A percentile compares a stretch with the other conserved stretches of the same genome.
These are phyloP conservation scores for Trametes sp. DNA, from an alignment of 1,284 basidiomycete species.

Conservation along the genomic window DNA sequence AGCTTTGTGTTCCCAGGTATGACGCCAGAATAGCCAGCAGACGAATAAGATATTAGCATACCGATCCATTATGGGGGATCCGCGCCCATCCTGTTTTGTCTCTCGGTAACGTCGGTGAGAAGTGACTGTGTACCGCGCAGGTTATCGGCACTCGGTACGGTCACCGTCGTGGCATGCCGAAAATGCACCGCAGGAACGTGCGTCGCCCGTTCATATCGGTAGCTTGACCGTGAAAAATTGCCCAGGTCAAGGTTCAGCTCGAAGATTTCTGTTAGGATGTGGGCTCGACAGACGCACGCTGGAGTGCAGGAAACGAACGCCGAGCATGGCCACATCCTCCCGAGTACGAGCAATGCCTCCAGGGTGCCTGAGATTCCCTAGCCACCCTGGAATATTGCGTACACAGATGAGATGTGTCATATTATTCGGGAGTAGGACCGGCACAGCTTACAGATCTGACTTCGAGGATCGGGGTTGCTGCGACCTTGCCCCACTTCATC, in stretches of 20 bases:
- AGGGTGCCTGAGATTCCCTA: neutral
- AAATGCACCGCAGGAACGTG: conserved; percentile 1
- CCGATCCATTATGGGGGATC: conserved; percentile 11
- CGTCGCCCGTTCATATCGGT: neutral
- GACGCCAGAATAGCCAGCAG: conserved; percentile 12
- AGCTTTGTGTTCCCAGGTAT: conserved; percentile 3
- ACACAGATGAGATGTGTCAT: neutral
- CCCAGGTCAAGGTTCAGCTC: neutral
- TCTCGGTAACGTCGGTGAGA: conserved; percentile 14
- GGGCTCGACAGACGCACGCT: neutral
- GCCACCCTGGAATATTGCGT: neutral
- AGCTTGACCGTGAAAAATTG: neutral
- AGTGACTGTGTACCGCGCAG: neutral
- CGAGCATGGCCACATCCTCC: neutral
- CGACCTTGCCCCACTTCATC: neutral
- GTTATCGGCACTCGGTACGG: conserved; percentile 3
- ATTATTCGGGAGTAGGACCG: neutral
- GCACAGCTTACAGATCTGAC: neutral
- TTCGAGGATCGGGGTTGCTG: neutral
- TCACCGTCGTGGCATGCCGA: neutral
- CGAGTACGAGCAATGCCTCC: neutral
- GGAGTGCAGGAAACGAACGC: neutral
- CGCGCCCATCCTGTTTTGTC: conserved; percentile 1
- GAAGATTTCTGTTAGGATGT: neutral
- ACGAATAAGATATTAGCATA: conserved; percentile 13